Conservation (phyloP, 2,329 filamentous ascomycete genomes). For the Leptosphaerulina australis region DNA sequence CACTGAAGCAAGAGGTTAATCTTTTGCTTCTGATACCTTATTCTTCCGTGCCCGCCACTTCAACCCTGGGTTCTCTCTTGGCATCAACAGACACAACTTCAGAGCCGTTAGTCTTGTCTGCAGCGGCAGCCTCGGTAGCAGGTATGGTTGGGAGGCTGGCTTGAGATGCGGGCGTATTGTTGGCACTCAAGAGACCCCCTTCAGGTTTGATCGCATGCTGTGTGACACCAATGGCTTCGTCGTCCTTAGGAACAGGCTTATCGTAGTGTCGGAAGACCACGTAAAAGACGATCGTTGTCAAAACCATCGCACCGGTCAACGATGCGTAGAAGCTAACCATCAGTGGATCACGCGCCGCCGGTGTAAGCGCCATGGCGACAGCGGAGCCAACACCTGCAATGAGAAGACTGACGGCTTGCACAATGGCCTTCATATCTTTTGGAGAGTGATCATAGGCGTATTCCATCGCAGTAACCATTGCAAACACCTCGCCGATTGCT, state of each 20-base stretch:
- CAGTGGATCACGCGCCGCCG: constrained; percentile 39
- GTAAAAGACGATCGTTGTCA: constrained; percentile 35
- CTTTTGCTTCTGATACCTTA: no score
- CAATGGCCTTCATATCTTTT: constrained; percentile 49
- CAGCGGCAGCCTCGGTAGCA: no score
- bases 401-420: constrained; percentile 46
- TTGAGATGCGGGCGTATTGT: not conserved
- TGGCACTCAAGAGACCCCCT: not conserved
- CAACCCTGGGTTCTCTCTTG: not conserved
- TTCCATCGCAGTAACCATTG: constrained; percentile 51
- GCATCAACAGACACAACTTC: not conserved
- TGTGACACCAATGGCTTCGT: not conserved
- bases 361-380: constrained; percentile 41
- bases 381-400: constrained; percentile 41
- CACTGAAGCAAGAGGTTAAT: no score
- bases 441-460: constrained; percentile 54
- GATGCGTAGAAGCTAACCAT: constrained; percentile 38
- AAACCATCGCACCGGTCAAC: constrained; percentile 30
- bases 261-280: constrained; percentile 34
- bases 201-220: not conserved
- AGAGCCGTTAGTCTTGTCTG: not conserved
- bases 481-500: constrained; percentile 53
- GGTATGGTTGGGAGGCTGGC: not conserved
- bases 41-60: not conserved
- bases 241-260: not conserved